These are phyloP conservation scores for Colletotrichum sp. DNA, from an alignment of 2,329 filamentous ascomycete species.

Conservation along the genomic window DNA sequence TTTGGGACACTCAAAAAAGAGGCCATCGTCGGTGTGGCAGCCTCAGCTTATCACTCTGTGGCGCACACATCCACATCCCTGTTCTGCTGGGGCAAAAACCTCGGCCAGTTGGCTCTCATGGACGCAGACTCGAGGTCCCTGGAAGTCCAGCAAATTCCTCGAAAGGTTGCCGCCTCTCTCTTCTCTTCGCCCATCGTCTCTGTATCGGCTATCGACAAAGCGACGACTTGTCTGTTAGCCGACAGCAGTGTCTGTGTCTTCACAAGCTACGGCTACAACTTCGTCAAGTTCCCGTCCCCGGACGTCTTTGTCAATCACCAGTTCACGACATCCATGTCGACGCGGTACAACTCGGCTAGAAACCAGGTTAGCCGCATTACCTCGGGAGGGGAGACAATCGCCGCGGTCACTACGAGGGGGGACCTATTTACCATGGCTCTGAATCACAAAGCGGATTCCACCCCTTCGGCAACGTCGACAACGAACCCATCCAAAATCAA, in stretches of 20 bases:
- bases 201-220: slow-evolving; percentile 87
- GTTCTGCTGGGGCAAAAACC: slow-evolving; percentile 94
- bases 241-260: slow-evolving; percentile 93
- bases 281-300: slow-evolving; percentile 77
- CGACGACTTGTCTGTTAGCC: slow-evolving; percentile 83
- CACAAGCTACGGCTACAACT: slow-evolving; percentile 94
- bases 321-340: slow-evolving; percentile 68
- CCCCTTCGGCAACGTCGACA: slow-evolving; percentile 71
- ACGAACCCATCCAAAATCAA: slow-evolving; percentile 93
- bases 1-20: slow-evolving; percentile 93
- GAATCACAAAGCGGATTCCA: slow-evolving; percentile 68
- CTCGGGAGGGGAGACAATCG: slow-evolving; percentile 89
- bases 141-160: slow-evolving; percentile 79
- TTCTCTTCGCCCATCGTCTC: slow-evolving; percentile 75
- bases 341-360: slow-evolving; percentile 65
- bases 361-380: slow-evolving; percentile 78
- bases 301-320: slow-evolving; percentile 75
- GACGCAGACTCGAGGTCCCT: slow-evolving; percentile 93
- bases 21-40: slow-evolving; percentile 78
- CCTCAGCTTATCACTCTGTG: slow-evolving; percentile 90
- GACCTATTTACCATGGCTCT: slow-evolving; percentile 88
- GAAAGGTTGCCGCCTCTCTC: slow-evolving; percentile 86
- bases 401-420: slow-evolving; percentile 81
- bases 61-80: slow-evolving; percentile 81
- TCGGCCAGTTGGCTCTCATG: slow-evolving; percentile 91